phyloP scores from a whole-genome alignment of 495 filamentous ascomycete species.

The Penicillium subrubescens region DNA sequence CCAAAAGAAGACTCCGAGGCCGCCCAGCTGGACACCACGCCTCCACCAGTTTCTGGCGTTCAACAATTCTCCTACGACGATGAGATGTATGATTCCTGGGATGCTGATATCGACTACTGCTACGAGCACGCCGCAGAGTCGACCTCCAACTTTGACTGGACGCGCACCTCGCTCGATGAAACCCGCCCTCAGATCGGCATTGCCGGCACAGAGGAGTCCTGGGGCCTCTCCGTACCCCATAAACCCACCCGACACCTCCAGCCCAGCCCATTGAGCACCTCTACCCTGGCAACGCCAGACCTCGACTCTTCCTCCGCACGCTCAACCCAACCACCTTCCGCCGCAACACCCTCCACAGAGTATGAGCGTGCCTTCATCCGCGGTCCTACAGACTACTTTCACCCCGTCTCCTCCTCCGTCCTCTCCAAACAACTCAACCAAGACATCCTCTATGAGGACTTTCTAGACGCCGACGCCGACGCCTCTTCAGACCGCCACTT shows the following conservation, averaged over 20 bases:
- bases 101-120: slow-evolving; percentile 92
- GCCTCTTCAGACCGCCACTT: slow-evolving; percentile 44
- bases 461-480: slow-evolving; percentile 31
- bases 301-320: slow-evolving; percentile 41
- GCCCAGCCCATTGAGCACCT: slow-evolving; percentile 33
- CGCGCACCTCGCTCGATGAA: slow-evolving; percentile 50
- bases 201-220: slow-evolving; percentile 19
- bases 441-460: slow-evolving; percentile 54
- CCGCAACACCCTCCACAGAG: slow-evolving; percentile 34
- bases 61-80: slow-evolving; percentile 30
- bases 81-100: slow-evolving; percentile 70
- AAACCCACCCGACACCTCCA: slow-evolving; percentile 26
- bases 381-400: slow-evolving; percentile 39
- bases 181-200: slow-evolving; percentile 21
- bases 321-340: slow-evolving; percentile 36
- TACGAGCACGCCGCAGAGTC: slow-evolving; percentile 91
- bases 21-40: slow-evolving; percentile 14
- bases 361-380: slow-evolving; percentile 35
- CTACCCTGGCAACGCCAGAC: slow-evolving; percentile 40
- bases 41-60: slow-evolving; percentile 15
- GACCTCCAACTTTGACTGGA: slow-evolving; percentile 89
- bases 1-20: slow-evolving; percentile 5
- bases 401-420: slow-evolving; percentile 36
- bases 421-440: slow-evolving; percentile 39
- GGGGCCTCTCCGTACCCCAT: slow-evolving; percentile 12